Conservation (phyloP, 1,284 basidiomycete species). For the Limonomyces culmigenus region DNA sequence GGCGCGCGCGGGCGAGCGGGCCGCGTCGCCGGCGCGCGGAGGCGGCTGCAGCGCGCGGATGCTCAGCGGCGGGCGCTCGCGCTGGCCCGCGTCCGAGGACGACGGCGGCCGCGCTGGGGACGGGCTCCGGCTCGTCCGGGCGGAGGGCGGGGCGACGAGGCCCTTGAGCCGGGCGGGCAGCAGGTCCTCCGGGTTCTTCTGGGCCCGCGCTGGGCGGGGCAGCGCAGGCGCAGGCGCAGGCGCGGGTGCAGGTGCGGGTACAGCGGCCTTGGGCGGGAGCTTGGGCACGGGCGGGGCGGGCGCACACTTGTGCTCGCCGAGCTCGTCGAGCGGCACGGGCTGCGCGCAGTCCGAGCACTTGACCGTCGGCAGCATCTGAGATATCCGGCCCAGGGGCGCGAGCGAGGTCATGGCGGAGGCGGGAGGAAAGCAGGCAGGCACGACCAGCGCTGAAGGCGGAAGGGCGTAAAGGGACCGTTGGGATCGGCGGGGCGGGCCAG, state of each 20-base stretch:
- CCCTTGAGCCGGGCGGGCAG: constrained; percentile 5
- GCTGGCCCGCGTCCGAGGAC: background rate
- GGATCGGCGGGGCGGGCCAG: background rate
- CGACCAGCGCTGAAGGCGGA: background rate
- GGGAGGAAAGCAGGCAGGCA: constrained; percentile 24
- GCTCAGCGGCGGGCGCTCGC: constrained; percentile 8
- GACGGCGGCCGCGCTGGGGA: constrained; percentile 6
- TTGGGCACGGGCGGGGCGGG: constrained; percentile 26
- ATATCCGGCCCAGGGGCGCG: constrained; percentile 44
- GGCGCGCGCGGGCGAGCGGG: constrained; percentile 1
- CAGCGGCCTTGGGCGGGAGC: constrained; percentile 10
- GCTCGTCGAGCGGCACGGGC: constrained; percentile 48
- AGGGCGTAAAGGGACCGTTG: constrained; percentile 1
- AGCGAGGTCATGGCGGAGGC: constrained; percentile 13
- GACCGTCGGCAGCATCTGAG: constrained; percentile 64
- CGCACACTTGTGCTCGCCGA: constrained; percentile 60
- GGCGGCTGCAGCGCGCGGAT: constrained; percentile 3
- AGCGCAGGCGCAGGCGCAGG: too few relatives aligned
- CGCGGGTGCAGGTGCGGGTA: constrained; percentile 15
- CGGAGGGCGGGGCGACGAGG: too few relatives aligned
- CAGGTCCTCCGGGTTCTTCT: constrained; percentile 9
- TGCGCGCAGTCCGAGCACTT: constrained; percentile 66
- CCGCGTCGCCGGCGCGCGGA: background rate
- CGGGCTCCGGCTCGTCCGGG: background rate
- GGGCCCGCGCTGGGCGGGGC: constrained; percentile 8